Conservation (phyloP, 208 protist species). For the Leptomonas pyrrhocoris region DNA sequence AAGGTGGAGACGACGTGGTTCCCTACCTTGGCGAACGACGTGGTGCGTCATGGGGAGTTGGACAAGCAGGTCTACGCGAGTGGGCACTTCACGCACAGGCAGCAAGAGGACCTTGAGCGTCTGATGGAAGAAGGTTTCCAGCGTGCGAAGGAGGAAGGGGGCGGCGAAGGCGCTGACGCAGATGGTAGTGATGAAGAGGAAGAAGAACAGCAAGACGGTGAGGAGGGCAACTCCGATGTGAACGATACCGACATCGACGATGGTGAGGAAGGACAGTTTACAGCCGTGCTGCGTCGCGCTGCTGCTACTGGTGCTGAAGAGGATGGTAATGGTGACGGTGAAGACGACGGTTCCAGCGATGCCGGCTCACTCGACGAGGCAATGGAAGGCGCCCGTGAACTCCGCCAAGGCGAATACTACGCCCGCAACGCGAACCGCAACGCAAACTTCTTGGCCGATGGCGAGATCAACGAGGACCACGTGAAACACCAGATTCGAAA, state of each 20-base stretch:
- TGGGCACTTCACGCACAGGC: slow-evolving; percentile 71
- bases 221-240: slow-evolving; percentile 11
- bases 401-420: slow-evolving; percentile 36
- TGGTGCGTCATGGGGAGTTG: slow-evolving; percentile 70
- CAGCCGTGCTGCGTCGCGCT: slow-evolving; percentile 2
- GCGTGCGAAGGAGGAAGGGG: slow-evolving; percentile 19
- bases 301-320: slow-evolving; percentile 15
- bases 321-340: slow-evolving; percentile 7
- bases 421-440: slow-evolving; percentile 46
- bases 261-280: slow-evolving; percentile 27
- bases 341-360: slow-evolving; percentile 28
- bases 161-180: not conserved
- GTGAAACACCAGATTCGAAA: slow-evolving; percentile 70
- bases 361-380: slow-evolving; percentile 47
- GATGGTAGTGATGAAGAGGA: slow-evolving; percentile 19
- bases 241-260: slow-evolving; percentile 31
- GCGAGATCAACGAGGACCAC: slow-evolving; percentile 72
- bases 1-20: slow-evolving; percentile 70
- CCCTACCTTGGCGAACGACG: slow-evolving; percentile 78
- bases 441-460: slow-evolving; percentile 61
- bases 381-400: slow-evolving; percentile 43
- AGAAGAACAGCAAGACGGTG: slow-evolving; percentile 40
- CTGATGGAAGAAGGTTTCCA: slow-evolving; percentile 62
- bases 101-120: slow-evolving; percentile 75
- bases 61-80: slow-evolving; percentile 85